Evolutionary conservation across 106 monocot genomes (phyloP), one percentile per base, ranked within the genome.

Genomic region (Dioscorea alata): DNA sequence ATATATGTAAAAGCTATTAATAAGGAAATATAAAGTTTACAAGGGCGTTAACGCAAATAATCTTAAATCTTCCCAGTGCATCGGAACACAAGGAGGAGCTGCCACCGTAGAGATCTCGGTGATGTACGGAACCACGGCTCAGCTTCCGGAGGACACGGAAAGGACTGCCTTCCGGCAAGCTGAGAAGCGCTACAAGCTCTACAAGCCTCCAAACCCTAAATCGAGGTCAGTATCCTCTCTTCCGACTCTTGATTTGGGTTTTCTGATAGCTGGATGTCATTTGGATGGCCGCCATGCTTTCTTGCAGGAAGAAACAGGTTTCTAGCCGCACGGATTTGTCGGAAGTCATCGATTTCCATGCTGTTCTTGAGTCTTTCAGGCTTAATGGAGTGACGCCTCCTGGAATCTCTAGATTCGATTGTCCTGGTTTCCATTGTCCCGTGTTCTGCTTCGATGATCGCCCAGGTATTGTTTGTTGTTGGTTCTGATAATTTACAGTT

Each of bases 181-280:
- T 4, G 95, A 96, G 86, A 96, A 96, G 86, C 56, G 61, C 13
- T 95, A 91, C 78, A 95, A 91, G 71, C 88, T 95, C 35, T 85
- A 86, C 79, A 88, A 86, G 31, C 4, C 72, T 1, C 76, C 28
- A 14, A 23, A 61, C 14, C 71, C 70, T 56, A 83, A 78, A 58
- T 57, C 77, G 25, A 78, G 68, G 84, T 76, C 34, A 31, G 24
- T 22, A 2, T 51, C 17, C 61, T 7, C 53, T 35, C 24, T 16
- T 32, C 31, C 32, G 56, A 24, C 50, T 48, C 33, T 13, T 56
- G 22, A 58, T n/a, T 54, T 18, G 2, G 17, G 48, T 34, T 18
- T 13, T 53, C 20, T 21, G 24, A 48, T 33, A 15, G 42, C 51
- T 64, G 60, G 54, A 2, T 22, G 8, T 1, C 17, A 2, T 33